phyloP scores from a whole-genome alignment of 805 yeast genomes.

The Pichia cephalocereana region DNA sequence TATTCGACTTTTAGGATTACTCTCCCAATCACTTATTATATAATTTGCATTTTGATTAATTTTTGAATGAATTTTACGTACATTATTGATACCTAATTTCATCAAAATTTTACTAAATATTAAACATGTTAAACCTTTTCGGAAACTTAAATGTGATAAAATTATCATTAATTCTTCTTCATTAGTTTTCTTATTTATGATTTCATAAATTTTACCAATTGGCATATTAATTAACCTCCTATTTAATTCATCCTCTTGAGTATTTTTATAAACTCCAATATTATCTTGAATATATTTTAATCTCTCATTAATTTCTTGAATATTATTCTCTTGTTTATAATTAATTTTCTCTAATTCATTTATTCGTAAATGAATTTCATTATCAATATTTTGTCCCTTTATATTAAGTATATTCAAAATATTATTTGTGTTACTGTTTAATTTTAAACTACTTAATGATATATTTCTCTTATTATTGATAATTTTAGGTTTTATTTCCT shows the following conservation, averaged over 20 bases:
- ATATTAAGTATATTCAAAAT: neutral
- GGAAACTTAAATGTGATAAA: conserved; percentile 15
- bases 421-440: neutral
- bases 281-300: conserved; percentile 13
- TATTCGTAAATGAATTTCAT: conserved; percentile 10
- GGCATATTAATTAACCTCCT: conserved; percentile 7
- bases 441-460: no score
- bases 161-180: conserved; percentile 13
- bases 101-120: conserved; percentile 14
- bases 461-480: neutral
- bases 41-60: conserved; percentile 5
- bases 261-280: conserved; percentile 5
- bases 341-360: conserved; percentile 8
- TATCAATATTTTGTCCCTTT: conserved; percentile 1
- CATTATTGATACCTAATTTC: conserved; percentile 12
- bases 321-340: conserved; percentile 7
- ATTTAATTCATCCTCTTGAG: neutral
- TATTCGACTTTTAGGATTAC: conserved; percentile 8
- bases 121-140: conserved; percentile 8
- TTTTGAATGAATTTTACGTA: conserved; percentile 9
- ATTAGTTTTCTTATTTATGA: conserved; percentile 1
- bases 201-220: neutral
- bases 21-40: conserved; percentile 5
- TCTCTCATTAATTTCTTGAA: conserved; percentile 7
- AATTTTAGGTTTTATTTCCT: no score